A percentile compares a stretch with the other conserved stretches of the same genome.
Conservation (phyloP, 2,329 filamentous ascomycete species). For the Fusarium annulatum region DNA sequence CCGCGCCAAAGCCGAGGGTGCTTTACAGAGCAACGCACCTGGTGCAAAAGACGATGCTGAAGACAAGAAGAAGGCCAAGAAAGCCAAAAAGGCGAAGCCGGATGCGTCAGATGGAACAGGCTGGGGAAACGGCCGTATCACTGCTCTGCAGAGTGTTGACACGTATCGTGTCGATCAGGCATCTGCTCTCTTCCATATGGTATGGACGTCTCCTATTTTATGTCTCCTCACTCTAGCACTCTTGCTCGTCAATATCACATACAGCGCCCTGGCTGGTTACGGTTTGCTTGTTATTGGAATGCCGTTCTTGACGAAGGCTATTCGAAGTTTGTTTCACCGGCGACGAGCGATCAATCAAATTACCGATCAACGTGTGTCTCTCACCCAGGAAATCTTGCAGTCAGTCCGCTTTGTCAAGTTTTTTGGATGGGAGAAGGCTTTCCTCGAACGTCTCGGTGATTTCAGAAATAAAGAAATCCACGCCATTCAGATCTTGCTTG, state of each 20-base stretch:
- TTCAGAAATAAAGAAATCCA: constrained; percentile 82
- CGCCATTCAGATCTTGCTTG: constrained; percentile 84
- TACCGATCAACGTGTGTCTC: constrained; percentile 89
- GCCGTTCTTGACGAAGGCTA: constrained; percentile 80
- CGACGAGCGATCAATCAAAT: constrained; percentile 89
- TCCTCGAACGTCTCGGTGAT: constrained; percentile 78
- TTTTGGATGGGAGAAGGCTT: constrained; percentile 94
- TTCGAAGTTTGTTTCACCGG: constrained; percentile 79
- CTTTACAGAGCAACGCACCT: constrained; percentile 48
- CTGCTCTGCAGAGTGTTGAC: constrained; percentile 95
- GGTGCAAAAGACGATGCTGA: constrained; percentile 59
- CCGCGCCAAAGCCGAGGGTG: constrained; percentile 85
- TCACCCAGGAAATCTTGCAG: constrained; percentile 92
- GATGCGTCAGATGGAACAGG: constrained; percentile 73
- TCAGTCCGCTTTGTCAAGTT: constrained; percentile 96
- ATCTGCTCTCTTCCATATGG: constrained; percentile 87
- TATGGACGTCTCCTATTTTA: constrained; percentile 86
- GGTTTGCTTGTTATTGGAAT: constrained; percentile 82
- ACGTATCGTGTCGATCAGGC: constrained; percentile 93
- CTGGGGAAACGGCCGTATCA: constrained; percentile 92
- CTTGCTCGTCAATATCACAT: constrained; percentile 86
- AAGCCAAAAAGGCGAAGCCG: constrained; percentile 55
- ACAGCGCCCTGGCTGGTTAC: constrained; percentile 90
- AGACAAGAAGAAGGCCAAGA: constrained; percentile 53
- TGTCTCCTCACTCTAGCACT: constrained; percentile 83